These are phyloP conservation scores for Russula griseocarnosa DNA, from an alignment of 768 basidiomycete species.

Conservation along the genomic window DNA sequence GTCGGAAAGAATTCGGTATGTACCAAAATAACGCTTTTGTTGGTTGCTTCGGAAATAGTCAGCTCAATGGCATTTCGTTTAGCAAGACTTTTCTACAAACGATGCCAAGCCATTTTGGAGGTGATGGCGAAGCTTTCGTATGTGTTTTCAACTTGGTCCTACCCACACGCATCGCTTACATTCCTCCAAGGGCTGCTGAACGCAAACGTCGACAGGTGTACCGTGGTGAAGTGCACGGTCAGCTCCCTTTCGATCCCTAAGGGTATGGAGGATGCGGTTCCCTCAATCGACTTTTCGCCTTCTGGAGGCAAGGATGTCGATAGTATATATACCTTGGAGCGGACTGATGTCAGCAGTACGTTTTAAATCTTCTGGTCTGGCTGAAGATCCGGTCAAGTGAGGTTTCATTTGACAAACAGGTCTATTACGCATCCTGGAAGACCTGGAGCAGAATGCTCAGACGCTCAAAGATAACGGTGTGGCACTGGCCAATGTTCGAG, in stretches of 20 bases:
- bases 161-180: constrained; percentile 10
- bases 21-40: constrained; percentile 9
- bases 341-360: constrained; percentile 69
- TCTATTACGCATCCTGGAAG: constrained; percentile 57
- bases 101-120: constrained; percentile 77
- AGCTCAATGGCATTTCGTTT: constrained; percentile 15
- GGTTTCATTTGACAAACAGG: constrained; percentile 37
- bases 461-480: constrained; percentile 41
- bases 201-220: constrained; percentile 82
- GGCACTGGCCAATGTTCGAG: constrained; percentile 53
- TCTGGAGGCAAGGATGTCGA: constrained; percentile 54
- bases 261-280: constrained; percentile 78
- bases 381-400: not conserved
- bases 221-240: constrained; percentile 75
- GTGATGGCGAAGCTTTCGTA: constrained; percentile 86
- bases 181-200: constrained; percentile 57
- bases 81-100: constrained; percentile 78
- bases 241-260: constrained; percentile 82
- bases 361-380: constrained; percentile 2
- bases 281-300: constrained; percentile 75
- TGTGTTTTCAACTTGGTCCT: constrained; percentile 32
- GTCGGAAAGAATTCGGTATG: constrained; percentile 86
- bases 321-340: constrained; percentile 57
- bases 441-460: constrained; percentile 56
- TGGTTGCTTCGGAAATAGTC: not conserved